Conservation (phyloP, 441 rosid species). For the Flueggea neowawraea region DNA sequence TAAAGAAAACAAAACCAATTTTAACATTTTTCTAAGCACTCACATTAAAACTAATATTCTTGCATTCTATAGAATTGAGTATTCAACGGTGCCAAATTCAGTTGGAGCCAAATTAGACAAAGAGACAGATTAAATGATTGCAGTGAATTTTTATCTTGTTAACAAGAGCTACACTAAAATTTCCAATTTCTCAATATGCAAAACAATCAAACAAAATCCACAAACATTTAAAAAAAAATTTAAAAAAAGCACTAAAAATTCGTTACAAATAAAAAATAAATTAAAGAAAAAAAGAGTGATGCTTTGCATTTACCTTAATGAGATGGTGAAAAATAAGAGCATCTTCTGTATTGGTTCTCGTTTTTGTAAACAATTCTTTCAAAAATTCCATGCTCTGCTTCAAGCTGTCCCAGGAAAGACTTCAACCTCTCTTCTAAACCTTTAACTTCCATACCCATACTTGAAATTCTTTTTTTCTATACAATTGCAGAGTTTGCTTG, state of each 20-base stretch:
- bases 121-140: too few species aligned
- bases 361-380: constrained; percentile 87
- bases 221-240: too few species aligned
- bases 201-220: too few species aligned
- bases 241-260: neutral
- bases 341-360: constrained; percentile 90
- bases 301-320: constrained; percentile 51
- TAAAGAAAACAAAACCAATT: neutral
- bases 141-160: too few species aligned
- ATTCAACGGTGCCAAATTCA: too few species aligned
- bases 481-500: too few species aligned
- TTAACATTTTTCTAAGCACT: neutral
- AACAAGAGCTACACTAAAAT: too few species aligned
- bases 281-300: neutral
- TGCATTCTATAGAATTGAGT: too few species aligned
- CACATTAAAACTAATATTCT: neutral
- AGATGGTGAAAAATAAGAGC: constrained; percentile 80
- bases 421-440: constrained; percentile 55
- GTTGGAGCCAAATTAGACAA: too few species aligned
- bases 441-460: constrained; percentile 37
- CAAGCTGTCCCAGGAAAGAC: constrained; percentile 47
- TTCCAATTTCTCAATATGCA: too few species aligned
- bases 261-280: neutral
- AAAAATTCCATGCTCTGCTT: constrained; percentile 52
- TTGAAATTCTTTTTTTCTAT: too few species aligned